Conservation (phyloP, 2,329 filamentous ascomycete genomes). For the Colletotrichum sansevieriae region DNA sequence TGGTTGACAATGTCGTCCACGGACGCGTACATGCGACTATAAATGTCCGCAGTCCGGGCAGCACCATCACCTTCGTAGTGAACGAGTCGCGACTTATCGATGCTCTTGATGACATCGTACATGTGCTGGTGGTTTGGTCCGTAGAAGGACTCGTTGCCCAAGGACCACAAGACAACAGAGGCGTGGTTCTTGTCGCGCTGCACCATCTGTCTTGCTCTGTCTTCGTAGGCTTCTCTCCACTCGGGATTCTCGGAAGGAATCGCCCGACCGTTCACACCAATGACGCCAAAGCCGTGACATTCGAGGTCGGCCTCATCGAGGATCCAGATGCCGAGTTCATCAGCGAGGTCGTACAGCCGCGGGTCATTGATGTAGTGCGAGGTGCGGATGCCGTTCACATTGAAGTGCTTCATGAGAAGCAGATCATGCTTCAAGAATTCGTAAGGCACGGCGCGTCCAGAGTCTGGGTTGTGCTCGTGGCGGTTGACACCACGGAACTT, state of each 20-base stretch:
- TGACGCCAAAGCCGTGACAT: constrained; percentile 63
- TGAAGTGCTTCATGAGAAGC: constrained; percentile 75
- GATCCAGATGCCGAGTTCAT: constrained; percentile 74
- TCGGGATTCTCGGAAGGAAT: constrained; percentile 71
- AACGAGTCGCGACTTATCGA: constrained; percentile 69
- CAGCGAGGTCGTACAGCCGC: constrained; percentile 70
- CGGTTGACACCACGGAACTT: constrained; percentile 77
- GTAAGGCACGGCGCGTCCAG: constrained; percentile 72
- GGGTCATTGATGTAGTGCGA: constrained; percentile 76
- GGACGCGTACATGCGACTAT: constrained; percentile 74
- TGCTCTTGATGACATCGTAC: constrained; percentile 71
- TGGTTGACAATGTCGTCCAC: constrained; percentile 59
- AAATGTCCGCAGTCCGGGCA: constrained; percentile 72
- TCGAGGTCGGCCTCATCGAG: constrained; percentile 70
- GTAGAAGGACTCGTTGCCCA: constrained; percentile 80
- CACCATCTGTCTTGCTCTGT: constrained; percentile 74
- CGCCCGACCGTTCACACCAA: constrained; percentile 58
- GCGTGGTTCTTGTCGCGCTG: constrained; percentile 71
- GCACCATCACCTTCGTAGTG: constrained; percentile 75
- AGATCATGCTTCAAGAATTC: constrained; percentile 73
- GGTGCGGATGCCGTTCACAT: constrained; percentile 78
- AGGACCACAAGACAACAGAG: constrained; percentile 77
- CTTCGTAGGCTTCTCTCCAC: constrained; percentile 75
- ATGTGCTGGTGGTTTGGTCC: constrained; percentile 76
- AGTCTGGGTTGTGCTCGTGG: constrained; percentile 76